These are phyloP conservation scores for Sarocladium oryzae DNA, from an alignment of 2,329 filamentous ascomycete species.

Conservation along the genomic window DNA sequence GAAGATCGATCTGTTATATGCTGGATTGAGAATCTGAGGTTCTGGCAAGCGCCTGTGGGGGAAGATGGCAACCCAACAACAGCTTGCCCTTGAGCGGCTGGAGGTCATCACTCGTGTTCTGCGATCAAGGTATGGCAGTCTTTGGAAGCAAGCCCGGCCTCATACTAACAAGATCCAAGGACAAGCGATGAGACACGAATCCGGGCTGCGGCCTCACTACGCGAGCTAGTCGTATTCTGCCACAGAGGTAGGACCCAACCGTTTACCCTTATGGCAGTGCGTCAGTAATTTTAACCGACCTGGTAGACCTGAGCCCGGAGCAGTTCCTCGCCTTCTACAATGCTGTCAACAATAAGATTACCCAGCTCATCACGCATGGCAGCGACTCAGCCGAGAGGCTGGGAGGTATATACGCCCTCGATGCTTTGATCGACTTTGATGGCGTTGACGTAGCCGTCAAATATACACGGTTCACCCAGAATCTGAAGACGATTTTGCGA, in stretches of 20 bases:
- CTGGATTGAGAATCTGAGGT: not conserved
- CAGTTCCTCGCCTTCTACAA: constrained; percentile 61
- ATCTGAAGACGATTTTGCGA: constrained; percentile 78
- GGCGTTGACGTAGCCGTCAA: constrained; percentile 90
- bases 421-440: constrained; percentile 91
- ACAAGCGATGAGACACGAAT: constrained; percentile 43
- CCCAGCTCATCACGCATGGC: constrained; percentile 70
- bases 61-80: constrained; percentile 39
- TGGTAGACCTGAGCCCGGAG: constrained; percentile 67
- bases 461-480: constrained; percentile 89
- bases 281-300: constrained; percentile 14
- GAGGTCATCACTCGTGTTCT: constrained; percentile 49
- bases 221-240: constrained; percentile 47
- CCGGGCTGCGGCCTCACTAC: constrained; percentile 46
- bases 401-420: constrained; percentile 86
- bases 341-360: constrained; percentile 50
- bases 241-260: constrained; percentile 42
- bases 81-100: constrained; percentile 48
- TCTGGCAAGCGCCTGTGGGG: constrained; percentile 18
- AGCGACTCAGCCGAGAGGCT: constrained; percentile 83
- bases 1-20: not conserved
- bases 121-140: constrained; percentile 42
- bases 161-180: constrained; percentile 20
- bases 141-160: not conserved
- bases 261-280: not conserved